Percentiles rank a stretch among this genome's conserved stretches.
Conservation (phyloP, 2,329 filamentous ascomycete species). For the Drechslera avenae region DNA sequence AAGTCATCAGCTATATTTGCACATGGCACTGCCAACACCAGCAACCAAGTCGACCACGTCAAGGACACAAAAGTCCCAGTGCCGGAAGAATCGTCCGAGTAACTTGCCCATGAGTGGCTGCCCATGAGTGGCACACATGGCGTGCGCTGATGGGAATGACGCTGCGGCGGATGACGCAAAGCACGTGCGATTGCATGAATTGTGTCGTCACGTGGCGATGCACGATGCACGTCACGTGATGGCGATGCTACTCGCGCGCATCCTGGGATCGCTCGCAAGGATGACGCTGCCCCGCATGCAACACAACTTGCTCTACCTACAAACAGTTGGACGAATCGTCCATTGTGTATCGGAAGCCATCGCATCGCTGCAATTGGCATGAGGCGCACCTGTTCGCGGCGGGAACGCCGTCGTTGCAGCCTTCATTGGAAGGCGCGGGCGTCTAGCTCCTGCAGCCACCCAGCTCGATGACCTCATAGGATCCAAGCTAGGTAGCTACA, state of each 20-base stretch:
- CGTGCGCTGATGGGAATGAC: too few species aligned
- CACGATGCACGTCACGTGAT: too few species aligned
- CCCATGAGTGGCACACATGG: too few species aligned
- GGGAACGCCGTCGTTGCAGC: constrained; percentile 4
- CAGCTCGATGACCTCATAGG: constrained; percentile 24
- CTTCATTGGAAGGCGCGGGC: constrained; percentile 24
- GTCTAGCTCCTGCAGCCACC: constrained; percentile 23
- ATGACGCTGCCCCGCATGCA: constrained; percentile 16
- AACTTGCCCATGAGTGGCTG: too few species aligned
- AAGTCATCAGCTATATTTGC: constrained; percentile 13
- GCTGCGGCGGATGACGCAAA: too few species aligned
- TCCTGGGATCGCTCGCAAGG: constrained; percentile 8
- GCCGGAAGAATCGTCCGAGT: too few species aligned
- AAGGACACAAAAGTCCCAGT: too few species aligned
- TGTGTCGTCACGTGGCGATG: background rate
- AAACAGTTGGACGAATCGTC: background rate
- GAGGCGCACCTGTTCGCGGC: constrained; percentile 15
- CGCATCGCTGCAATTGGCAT: constrained; percentile 21
- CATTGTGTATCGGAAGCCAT: background rate
- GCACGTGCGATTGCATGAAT: too few species aligned
- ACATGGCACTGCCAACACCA: background rate
- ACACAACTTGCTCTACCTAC: constrained; percentile 3
- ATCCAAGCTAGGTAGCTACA: constrained; percentile 16
- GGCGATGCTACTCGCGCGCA: background rate
- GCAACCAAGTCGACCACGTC: background rate